Base-by-base conservation (phyloP, 1,284 basidiomycete species). In the Puccinia triticina region DNA sequence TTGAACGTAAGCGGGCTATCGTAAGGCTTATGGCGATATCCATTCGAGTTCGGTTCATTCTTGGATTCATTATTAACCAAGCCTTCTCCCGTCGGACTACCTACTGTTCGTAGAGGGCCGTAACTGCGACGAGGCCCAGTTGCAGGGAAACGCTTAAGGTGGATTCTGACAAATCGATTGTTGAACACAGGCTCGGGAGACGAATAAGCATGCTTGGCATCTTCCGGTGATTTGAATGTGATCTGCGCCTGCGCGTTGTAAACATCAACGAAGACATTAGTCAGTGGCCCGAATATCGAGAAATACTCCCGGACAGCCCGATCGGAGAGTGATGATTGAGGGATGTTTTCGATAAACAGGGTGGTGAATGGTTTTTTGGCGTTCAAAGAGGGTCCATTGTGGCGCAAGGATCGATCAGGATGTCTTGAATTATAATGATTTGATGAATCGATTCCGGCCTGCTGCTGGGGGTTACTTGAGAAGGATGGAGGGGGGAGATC, bases 311-410 rank as follows among this genome's bases (percentile, higher is more conserved):
- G 78, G 29, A 81, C 78, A 18, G 46, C 37, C 23, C 57, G 53
- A 18, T 81, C 78, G 26, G 78, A 81, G 18, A 81, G 69, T 34
- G 53, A 81, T 46, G 64, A 43, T 81, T 57, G 67, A 29, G 78
- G 78, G 46, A 81, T 81, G 40, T 81, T 81, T 73, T 81, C 78
- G n/a, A 81, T 71, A 4, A 81, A 53, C 50, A 81, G 32, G 8
- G 78, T 81, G 32, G 55, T 64, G 53, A 50, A 48, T 2, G 77
- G 48, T n/a, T 57, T 79, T 55, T 59, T 46, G 3, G 26, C 23
- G 32, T 37, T 53, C 23, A 50, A 55, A 26, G 61, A 23, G 23
- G 37, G 40, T 21, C 29, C 59, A 11, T 57, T 53, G 21, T 40
- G 71, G n/a, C 66, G 64, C 69, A 37, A 26, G 21, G 66, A 71